Base-by-base conservation (phyloP, 2,329 filamentous ascomycete species). In the Arthrobotrys iridis region DNA sequence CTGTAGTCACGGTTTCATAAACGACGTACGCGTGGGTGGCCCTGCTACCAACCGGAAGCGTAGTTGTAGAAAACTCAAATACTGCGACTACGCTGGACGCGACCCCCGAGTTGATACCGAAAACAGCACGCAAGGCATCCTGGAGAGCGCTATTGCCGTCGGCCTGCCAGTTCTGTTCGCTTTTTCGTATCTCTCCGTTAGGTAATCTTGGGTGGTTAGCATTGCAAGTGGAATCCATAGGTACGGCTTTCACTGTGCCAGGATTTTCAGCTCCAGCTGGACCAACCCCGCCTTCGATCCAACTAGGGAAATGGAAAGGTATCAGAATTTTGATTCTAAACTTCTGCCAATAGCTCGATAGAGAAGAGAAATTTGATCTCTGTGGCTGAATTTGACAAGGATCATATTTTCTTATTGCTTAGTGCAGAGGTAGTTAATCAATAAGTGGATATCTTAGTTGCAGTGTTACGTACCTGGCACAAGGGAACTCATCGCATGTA, bases 121-220 rank as follows among this genome's bases (percentile, higher is more conserved):
- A 35, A 2, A 52, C n/a, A 33, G 2, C 6, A 4, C 18, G 5
- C 4, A 52, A 26, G 2, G 8, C 4, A 20, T 18, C 15, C 8
- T 18, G 26, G 30, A 35, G 48, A 4, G 43, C 48, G 30, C 18
- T 52, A n/a, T 33, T 52, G 15, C 48, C 48, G 13, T 52, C n/a
- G 3, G n/a, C 48, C 20, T 55, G 48, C 48, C 48, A 55, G n/a
- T 55, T 35, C 20, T 55, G 48, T 11, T 55, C 48, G n/a, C 48
- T 20, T 20, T 11, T 1, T 35, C 48, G 46, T n/a, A n/a, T n/a
- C n/a, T n/a, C n/a, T n/a, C 22, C 26, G 22, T 2, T n/a, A 4
- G 6, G 22, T 30, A 30, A 6, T 24, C 22, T 4, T 24, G 10
- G n/a, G 13, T n/a, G 46, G 26, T 7, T 11, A 15, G 13, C 18